Evolutionary conservation across 2,329 filamentous ascomycete genomes (phyloP).

Genomic region (Zasmidium cellare): DNA sequence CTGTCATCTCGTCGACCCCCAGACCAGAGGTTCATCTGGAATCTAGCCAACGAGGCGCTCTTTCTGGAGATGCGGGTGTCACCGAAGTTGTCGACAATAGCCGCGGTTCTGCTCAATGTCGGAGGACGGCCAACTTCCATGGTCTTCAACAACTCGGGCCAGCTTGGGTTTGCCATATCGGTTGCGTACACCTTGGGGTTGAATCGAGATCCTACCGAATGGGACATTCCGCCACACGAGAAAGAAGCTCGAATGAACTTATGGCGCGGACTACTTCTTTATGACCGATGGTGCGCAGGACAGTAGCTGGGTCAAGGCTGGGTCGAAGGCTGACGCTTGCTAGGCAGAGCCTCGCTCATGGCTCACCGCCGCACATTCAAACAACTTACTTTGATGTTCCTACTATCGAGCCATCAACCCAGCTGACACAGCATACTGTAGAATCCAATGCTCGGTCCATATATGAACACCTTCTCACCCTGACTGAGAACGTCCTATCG

Average conservation of each 20-base stretch:
- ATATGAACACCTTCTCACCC: background rate
- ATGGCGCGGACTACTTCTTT: background rate
- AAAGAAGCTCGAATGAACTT: background rate
- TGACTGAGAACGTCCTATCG: background rate
- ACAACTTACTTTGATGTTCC: background rate
- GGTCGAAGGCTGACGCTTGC: no score
- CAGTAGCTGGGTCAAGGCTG: no score
- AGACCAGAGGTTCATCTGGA: background rate
- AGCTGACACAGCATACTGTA: no score
- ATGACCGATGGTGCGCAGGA: background rate
- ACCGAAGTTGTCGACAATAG: background rate
- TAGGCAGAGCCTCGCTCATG: background rate
- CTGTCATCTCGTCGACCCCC: background rate
- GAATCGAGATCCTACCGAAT: background rate
- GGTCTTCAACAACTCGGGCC: background rate
- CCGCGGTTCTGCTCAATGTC: background rate
- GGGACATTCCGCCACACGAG: background rate
- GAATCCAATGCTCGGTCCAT: background rate
- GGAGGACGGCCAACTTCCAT: background rate
- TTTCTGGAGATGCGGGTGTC: background rate
- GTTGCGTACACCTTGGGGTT: background rate
- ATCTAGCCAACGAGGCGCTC: background rate
- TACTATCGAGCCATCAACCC: background rate
- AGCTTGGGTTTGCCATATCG: background rate
- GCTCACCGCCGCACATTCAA: background rate